phyloP scores from a whole-genome alignment of 2,329 filamentous ascomycete species.

The Penicillium sp. region DNA sequence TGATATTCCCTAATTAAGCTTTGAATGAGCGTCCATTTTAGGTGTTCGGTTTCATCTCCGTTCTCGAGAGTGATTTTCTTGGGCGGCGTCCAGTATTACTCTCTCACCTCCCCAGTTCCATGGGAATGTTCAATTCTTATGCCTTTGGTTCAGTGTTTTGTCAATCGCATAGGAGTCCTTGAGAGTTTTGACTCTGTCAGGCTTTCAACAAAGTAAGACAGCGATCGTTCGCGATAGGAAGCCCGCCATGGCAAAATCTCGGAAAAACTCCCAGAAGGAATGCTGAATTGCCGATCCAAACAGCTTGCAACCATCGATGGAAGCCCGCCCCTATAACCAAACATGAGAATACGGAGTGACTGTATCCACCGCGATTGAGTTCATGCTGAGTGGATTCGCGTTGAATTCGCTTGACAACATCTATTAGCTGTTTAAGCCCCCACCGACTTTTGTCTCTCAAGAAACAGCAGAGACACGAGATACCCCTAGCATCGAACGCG shows the following conservation, averaged over 20 bases:
- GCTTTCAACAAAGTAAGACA: background rate
- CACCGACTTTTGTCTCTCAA: background rate
- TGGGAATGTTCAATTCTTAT: too few relatives aligned
- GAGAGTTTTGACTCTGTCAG: background rate
- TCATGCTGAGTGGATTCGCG: background rate
- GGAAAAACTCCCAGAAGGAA: slow-evolving; percentile 1
- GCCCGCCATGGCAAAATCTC: slow-evolving; percentile 10
- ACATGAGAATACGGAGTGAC: background rate
- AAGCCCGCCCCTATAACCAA: background rate
- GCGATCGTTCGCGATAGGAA: background rate
- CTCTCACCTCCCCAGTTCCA: too few relatives aligned
- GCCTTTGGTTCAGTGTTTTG: too few relatives aligned
- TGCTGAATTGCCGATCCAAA: slow-evolving; percentile 10
- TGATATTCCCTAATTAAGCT: background rate
- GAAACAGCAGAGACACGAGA: background rate
- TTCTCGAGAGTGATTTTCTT: background rate
- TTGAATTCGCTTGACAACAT: background rate
- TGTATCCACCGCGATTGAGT: background rate
- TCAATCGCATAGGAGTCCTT: too few relatives aligned
- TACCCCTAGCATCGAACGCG: background rate
- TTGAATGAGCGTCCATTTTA: background rate
- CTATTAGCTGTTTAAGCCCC: background rate
- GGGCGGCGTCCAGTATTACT: too few relatives aligned
- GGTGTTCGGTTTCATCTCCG: background rate
- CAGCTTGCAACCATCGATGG: background rate